Evolutionary conservation across 2,329 filamentous ascomycete genomes (phyloP).

Genomic region (Chalaropsis ovoidea): DNA sequence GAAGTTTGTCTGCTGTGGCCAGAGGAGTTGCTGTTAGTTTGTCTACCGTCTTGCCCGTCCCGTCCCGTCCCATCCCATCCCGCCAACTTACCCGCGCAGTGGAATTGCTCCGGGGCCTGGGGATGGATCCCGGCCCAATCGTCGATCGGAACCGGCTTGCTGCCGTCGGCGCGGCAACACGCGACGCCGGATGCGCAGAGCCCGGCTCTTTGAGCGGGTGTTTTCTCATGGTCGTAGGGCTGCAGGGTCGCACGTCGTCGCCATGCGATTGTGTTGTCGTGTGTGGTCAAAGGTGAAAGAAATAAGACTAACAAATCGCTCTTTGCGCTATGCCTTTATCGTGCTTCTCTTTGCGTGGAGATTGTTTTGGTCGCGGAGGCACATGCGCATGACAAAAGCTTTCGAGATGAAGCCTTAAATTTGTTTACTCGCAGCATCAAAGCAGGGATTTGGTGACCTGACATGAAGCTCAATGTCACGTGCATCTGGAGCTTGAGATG

Average conservation of each 20-base stretch:
- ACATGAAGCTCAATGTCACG: not conserved
- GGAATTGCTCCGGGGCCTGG: conserved; percentile 19
- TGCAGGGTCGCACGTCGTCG: not conserved
- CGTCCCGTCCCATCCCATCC: not conserved
- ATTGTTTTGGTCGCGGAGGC: not conserved
- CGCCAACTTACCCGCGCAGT: conserved; percentile 17
- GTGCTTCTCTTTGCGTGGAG: not conserved
- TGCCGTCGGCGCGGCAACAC: conserved; percentile 21
- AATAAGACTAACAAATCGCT: not conserved
- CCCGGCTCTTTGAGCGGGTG: conserved; percentile 21
- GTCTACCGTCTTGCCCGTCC: conserved; percentile 27
- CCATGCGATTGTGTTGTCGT: not conserved
- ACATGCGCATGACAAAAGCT: not conserved
- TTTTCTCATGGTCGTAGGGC: conserved; percentile 18
- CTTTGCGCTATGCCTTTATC: not conserved
- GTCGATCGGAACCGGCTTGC: conserved; percentile 20
- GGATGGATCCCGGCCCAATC: conserved; percentile 21
- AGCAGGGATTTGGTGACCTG: not conserved
- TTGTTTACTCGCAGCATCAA: not conserved
- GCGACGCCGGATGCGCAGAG: conserved; percentile 23
- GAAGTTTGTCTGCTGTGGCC: conserved; percentile 18
- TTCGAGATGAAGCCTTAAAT: not conserved
- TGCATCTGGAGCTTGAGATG: not conserved
- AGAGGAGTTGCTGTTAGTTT: conserved; percentile 29
- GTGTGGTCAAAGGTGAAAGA: not conserved